Base-by-base conservation (phyloP, 139 green algal species). In the Edaphochlamys debaryana region DNA sequence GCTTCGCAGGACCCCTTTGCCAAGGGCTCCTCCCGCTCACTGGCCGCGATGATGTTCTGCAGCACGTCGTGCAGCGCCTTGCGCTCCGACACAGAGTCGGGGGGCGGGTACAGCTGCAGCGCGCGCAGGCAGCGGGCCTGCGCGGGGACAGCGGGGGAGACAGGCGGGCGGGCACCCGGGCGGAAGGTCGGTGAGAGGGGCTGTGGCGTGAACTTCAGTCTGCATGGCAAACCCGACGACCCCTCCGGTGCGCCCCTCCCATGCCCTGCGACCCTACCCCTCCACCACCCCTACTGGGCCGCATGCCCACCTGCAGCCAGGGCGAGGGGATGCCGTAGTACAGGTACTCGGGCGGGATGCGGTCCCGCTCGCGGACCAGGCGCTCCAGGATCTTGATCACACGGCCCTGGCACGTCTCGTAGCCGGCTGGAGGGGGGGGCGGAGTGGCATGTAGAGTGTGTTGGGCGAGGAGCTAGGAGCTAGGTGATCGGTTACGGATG, bases 321-420 rank as follows among this genome's bases (percentile, higher is more conserved):
- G 97, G 98, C 20, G 93, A 98, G 29, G 96, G 94, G 30, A 99
- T 97, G 75, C 96, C 96, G 73, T 99, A 99, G 93, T 99, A 99
- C 30, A 95, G 96, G 91, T 99, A 99, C 86, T 99, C 97, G 58
- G 94, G 88, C 8, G 86, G 85, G 9, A 99, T 90, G 60, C 52
- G 62, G 54, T 85, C 95, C 1, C 89, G 87, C 66, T 92, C 82
- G 11, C 80, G 63, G 36, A 92, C 90, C 45, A 98, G 79, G 0
- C 97, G 90, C 78, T 98, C 93, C 86, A 99, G 85, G 40, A 99
- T 74, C 4, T 75, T 78, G 52, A 98, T 90, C n/a, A 98, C 81
- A 69, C 93, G 93, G 9, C 90, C 87, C 62, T 98, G 89, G 84
- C 94, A 96, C 3, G 69, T 67, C 90, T 98, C 95, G 87, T 98